These are phyloP conservation scores for Geotrichum aggregatum DNA, from an alignment of 1,139 yeast species.

Conservation along the genomic window DNA sequence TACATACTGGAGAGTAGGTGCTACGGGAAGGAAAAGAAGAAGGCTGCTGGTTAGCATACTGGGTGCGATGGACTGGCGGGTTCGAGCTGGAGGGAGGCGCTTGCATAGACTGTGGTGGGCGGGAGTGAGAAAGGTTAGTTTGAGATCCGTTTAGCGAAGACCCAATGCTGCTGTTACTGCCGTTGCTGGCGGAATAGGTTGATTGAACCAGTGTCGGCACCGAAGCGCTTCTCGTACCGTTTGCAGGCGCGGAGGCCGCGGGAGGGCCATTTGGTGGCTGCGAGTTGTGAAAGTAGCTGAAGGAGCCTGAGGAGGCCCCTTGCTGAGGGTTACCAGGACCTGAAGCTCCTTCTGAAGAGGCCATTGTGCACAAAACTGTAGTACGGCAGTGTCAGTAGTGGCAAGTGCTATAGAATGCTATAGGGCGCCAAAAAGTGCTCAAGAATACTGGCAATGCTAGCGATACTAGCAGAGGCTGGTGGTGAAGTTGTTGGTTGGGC, in stretches of 20 bases:
- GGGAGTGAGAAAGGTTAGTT: constrained; percentile 7
- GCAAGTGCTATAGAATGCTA: no score
- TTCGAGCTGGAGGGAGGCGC: neutral
- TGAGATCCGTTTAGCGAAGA: constrained; percentile 19
- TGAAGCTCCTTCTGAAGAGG: constrained; percentile 1
- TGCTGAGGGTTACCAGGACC: constrained; percentile 1
- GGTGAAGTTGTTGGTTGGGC: neutral
- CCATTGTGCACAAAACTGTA: neutral
- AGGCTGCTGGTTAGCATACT: neutral
- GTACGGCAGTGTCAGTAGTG: neutral
- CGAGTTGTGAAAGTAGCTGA: neutral
- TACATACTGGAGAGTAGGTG: constrained; percentile 12
- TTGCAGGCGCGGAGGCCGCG: constrained; percentile 1
- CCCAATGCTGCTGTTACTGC: constrained; percentile 11
- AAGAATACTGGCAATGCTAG: no score
- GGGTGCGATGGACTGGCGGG: constrained; percentile 7
- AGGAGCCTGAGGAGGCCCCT: neutral
- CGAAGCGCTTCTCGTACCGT: constrained; percentile 17
- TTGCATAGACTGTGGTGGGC: neutral
- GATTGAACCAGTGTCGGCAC: constrained; percentile 15
- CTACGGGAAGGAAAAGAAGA: neutral
- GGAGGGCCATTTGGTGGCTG: constrained; percentile 1
- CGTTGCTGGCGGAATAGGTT: neutral
- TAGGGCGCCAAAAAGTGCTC: no score
- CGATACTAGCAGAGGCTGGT: no score